Conservation (phyloP, 2,329 filamentous ascomycete genomes). For the Tolypocladium inflatum region DNA sequence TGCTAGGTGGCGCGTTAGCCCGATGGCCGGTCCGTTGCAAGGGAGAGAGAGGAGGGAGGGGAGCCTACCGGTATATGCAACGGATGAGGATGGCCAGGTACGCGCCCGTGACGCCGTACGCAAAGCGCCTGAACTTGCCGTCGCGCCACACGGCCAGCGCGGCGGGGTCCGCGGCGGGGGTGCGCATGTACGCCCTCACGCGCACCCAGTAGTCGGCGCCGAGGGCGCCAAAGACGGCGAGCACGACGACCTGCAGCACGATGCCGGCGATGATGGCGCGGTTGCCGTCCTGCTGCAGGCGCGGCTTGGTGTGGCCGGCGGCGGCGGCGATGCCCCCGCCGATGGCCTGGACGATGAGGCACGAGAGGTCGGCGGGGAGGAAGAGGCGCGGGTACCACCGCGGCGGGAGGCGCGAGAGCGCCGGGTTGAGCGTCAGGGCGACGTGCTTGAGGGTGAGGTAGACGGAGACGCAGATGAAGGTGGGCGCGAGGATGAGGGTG, state of each 20-base stretch:
- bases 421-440: conserved; percentile 36
- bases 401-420: conserved; percentile 40
- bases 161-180: conserved; percentile 17
- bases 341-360: conserved; percentile 48
- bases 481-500: conserved; percentile 49
- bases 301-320: conserved; percentile 27
- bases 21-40: too few relatives aligned
- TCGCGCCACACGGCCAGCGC: conserved; percentile 31
- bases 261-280: conserved; percentile 44
- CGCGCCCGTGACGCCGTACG: conserved; percentile 32
- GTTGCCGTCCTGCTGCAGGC: conserved; percentile 36
- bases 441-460: conserved; percentile 57
- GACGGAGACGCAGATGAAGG: conserved; percentile 51
- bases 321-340: conserved; percentile 47
- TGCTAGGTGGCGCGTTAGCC: conserved; percentile 25
- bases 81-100: conserved; percentile 37
- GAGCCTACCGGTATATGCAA: conserved; percentile 40
- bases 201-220: conserved; percentile 36
- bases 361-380: conserved; percentile 49
- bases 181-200: conserved; percentile 26
- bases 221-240: conserved; percentile 34
- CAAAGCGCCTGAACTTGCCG: conserved; percentile 32
- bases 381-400: conserved; percentile 47
- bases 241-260: conserved; percentile 41
- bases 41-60: too few relatives aligned